Evolutionary conservation across 345 rosid genomes (phyloP), one percentile per base, ranked within the genome.

Genomic region (Lumnitzera racemosa): DNA sequence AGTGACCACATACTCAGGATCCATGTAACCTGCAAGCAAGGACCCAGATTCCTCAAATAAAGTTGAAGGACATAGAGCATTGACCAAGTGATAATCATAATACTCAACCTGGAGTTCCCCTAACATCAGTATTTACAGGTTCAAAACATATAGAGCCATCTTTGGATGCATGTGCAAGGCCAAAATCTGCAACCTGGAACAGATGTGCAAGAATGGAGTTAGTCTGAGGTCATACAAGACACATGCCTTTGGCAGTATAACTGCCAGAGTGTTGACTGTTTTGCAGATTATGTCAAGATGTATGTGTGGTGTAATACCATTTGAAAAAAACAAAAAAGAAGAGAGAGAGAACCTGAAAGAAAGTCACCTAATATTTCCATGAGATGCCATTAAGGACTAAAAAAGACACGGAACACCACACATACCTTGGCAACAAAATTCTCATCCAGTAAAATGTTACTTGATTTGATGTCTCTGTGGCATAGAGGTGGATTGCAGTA

Each of bases 401-500:
- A 27, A 27, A 0, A 27, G 31, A 27, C 31, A 27, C 31, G 1
- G 52, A 14, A 49, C 10, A 8, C 20, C 29, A 20, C 31, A 13
- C 49, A 25, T 78, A 87, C 96, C 96, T 92, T 92, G 12, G 98
- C 96, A 57, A 82, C 91, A 65, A 87, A 84, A 61, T 87, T 85
- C 66, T 87, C 91, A 60, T 92, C 91, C 11, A 92, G 81, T 70
- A 92, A 72, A 76, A 92, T 92, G 81, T 92, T 92, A 81, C 96
- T 87, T n/a, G 96, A 85, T 76, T 89, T 89, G 13, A 92, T 82
- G 87, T 92, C 98, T 72, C 98, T 72, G 71, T 92, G 96, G 80
- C 98, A 92, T 36, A 92, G 76, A 64, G 98, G 96, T 15, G 96
- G 98, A 72, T 89, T 94, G 58, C 98, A 92, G 70, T 92, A 92